Percentiles rank a stretch among this genome's conserved stretches.
Evolutionary conservation across 1,284 basidiomycete species (phyloP).

Genomic region (Flammula alnicola): DNA sequence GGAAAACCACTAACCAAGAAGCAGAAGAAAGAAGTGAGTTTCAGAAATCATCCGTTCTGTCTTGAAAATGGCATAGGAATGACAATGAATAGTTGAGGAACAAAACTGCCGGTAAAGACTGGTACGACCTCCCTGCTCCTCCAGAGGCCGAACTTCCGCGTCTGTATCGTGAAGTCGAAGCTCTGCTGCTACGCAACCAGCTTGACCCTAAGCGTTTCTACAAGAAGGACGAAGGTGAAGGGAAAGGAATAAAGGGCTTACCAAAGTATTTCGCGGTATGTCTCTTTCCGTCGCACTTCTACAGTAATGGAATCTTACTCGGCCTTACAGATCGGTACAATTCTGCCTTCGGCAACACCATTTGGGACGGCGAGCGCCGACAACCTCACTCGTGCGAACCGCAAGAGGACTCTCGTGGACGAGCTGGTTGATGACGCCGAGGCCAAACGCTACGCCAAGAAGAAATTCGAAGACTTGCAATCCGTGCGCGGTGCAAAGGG

Average conservation of each 20-base stretch:
- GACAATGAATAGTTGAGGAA: constrained; percentile 59
- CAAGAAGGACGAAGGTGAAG: constrained; percentile 80
- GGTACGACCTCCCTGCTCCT: constrained; percentile 93
- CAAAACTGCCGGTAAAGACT: constrained; percentile 80
- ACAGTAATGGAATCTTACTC: constrained; percentile 8
- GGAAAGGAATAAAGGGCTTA: constrained; percentile 83
- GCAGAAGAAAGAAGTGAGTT: constrained; percentile 67
- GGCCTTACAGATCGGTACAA: constrained; percentile 73
- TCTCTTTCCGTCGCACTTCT: constrained; percentile 8
- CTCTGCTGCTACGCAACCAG: constrained; percentile 88
- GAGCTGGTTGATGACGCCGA: constrained; percentile 89
- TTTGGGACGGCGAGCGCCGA: constrained; percentile 76
- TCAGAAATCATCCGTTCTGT: not conserved
- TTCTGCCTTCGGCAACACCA: constrained; percentile 77
- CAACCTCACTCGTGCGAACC: constrained; percentile 68
- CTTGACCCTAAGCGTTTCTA: constrained; percentile 98
- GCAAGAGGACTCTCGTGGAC: constrained; percentile 86
- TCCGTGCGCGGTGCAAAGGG: constrained; percentile 73
- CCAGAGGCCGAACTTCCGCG: constrained; percentile 80
- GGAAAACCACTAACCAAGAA: constrained; percentile 70
- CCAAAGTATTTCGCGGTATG: constrained; percentile 89
- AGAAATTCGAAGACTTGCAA: constrained; percentile 91
- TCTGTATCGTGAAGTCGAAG: constrained; percentile 91
- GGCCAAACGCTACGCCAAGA: constrained; percentile 88
- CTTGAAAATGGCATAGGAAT: constrained; percentile 4